These are phyloP conservation scores for Trichophyton mentagrophytes DNA, from an alignment of 2,329 filamentous ascomycete genomes.

Conservation along the genomic window DNA sequence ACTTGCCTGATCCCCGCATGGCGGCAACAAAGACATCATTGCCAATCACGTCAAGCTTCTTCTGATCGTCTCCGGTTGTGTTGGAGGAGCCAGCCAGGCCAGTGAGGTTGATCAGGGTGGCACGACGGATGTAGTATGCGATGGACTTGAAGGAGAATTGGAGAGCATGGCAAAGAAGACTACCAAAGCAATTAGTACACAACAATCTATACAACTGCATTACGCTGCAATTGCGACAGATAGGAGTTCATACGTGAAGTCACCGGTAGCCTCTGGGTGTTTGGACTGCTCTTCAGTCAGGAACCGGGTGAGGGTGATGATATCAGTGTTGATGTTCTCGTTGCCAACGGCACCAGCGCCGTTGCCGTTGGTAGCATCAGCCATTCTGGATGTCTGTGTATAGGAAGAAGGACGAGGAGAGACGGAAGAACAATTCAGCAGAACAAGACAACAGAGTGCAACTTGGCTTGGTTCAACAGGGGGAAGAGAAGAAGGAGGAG, in stretches of 20 bases:
- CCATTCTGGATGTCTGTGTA: slow-evolving; percentile 21
- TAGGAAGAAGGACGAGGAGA: not conserved
- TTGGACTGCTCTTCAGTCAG: slow-evolving; percentile 92
- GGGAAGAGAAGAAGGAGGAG: not conserved
- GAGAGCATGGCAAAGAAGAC: slow-evolving; percentile 88
- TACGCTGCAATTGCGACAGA: not conserved
- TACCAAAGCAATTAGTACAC: slow-evolving; percentile 27
- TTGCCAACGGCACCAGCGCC: slow-evolving; percentile 42
- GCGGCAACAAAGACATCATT: slow-evolving; percentile 95
- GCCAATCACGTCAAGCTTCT: slow-evolving; percentile 98
- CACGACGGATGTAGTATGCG: slow-evolving; percentile 95
- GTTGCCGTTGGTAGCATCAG: slow-evolving; percentile 28
- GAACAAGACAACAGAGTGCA: not conserved
- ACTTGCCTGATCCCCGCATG: slow-evolving; percentile 86
- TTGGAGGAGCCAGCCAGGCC: slow-evolving; percentile 92
- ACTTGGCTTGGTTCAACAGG: not conserved
- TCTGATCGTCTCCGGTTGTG: slow-evolving; percentile 92
- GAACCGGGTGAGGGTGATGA: slow-evolving; percentile 88
- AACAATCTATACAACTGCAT: slow-evolving; percentile 4
- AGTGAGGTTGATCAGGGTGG: slow-evolving; percentile 87
- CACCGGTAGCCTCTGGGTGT: slow-evolving; percentile 86
- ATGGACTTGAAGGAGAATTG: slow-evolving; percentile 99
- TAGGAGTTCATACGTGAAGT: slow-evolving; percentile 68
- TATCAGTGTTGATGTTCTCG: slow-evolving; percentile 89
- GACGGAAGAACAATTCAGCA: not conserved